These are phyloP conservation scores for Herpotrichia juniperi DNA, from an alignment of 2,329 filamentous ascomycete genomes.

Conservation along the genomic window DNA sequence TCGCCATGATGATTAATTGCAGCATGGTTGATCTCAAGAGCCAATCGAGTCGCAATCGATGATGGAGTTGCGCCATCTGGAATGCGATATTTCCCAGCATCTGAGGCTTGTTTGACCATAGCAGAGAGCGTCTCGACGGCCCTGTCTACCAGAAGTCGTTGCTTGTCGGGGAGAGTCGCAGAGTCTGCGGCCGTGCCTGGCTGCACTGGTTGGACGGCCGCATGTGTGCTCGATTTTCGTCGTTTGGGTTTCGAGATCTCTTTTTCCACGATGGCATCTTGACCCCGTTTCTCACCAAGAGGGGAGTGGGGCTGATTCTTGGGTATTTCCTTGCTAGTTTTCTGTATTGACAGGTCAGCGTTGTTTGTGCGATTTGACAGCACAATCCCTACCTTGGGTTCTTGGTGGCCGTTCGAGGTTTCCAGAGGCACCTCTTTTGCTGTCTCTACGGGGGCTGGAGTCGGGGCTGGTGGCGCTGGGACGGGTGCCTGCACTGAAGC, in stretches of 20 bases:
- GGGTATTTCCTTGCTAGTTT: constrained; percentile 23
- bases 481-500: no score
- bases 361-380: no score
- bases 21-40: constrained; percentile 79
- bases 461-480: background rate
- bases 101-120: constrained; percentile 70
- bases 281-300: constrained; percentile 44
- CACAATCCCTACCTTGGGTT: constrained; percentile 27
- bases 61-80: constrained; percentile 69
- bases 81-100: constrained; percentile 67
- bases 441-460: constrained; percentile 1
- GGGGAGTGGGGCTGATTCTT: constrained; percentile 43
- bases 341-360: constrained; percentile 18
- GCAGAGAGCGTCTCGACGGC: constrained; percentile 73
- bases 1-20: constrained; percentile 63
- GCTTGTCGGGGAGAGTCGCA: constrained; percentile 63
- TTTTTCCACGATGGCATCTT: constrained; percentile 39
- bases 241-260: constrained; percentile 41
- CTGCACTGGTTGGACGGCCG: background rate
- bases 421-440: constrained; percentile 16
- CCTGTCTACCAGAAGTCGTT: constrained; percentile 72
- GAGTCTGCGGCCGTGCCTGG: constrained; percentile 21
- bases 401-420: constrained; percentile 28
- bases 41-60: constrained; percentile 70
- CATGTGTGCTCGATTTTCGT: constrained; percentile 41